Conservation (phyloP, 2,329 filamentous ascomycete genomes). For the Dactylella cylindrospora region DNA sequence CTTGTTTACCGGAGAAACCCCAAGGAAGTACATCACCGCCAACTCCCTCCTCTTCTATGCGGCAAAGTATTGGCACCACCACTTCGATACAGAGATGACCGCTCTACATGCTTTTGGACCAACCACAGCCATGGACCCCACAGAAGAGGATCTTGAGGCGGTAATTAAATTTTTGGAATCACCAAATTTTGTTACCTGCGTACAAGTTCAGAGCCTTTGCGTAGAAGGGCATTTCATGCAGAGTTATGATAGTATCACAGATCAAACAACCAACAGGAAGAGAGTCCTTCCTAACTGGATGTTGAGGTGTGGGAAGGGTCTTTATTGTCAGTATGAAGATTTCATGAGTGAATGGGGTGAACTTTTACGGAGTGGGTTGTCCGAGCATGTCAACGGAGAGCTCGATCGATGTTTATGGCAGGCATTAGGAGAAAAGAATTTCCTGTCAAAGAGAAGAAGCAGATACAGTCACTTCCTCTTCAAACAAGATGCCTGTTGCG, state of each 20-base stretch:
- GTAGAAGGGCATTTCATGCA: conserved; percentile 11
- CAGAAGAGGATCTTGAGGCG: not conserved
- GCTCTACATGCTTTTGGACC: not conserved
- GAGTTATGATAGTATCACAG: conserved; percentile 3
- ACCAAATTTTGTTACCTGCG: conserved; percentile 2
- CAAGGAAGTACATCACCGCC: not conserved
- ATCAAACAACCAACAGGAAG: not conserved
- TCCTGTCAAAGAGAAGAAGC: not conserved
- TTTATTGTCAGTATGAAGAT: not conserved
- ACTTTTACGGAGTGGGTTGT: not conserved
- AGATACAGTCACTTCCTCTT: not conserved
- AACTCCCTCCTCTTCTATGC: not conserved
- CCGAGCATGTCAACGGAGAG: not conserved
- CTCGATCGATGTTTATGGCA: not conserved
- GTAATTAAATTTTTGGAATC: conserved; percentile 2
- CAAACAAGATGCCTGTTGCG: not conserved
- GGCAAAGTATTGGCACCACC: conserved; percentile 15
- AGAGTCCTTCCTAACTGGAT: conserved; percentile 8
- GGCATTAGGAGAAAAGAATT: not conserved
- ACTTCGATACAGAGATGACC: not conserved
- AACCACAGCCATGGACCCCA: not conserved
- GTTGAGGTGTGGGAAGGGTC: no score
- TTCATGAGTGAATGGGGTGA: conserved; percentile 8
- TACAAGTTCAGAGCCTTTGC: conserved; percentile 12
- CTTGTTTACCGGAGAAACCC: not conserved